A percentile compares a stretch with the other conserved stretches of the same genome.
Evolutionary conservation across 2,329 filamentous ascomycete genomes (phyloP).

Genomic region (Sphaerostilbella broomeana): DNA sequence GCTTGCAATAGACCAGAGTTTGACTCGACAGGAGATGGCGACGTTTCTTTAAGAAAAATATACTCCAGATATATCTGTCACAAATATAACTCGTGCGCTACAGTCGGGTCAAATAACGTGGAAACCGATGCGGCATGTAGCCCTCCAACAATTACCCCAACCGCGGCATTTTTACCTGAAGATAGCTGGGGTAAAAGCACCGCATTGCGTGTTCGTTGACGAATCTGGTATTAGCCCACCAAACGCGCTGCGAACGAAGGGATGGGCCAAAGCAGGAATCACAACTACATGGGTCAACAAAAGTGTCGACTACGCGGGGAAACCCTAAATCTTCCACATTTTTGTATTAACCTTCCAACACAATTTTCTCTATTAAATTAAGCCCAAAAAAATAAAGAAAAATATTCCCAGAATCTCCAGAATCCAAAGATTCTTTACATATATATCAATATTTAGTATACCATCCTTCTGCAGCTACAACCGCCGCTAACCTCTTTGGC

Average conservation of each 20-base stretch:
- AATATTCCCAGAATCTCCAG: background rate
- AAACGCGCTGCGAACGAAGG: conserved; percentile 1
- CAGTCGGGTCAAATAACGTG: no score
- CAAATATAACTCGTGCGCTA: no score
- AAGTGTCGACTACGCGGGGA: background rate
- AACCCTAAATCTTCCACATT: background rate
- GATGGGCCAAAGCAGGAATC: background rate
- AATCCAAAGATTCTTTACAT: background rate
- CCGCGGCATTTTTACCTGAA: background rate
- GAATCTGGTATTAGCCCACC: conserved; percentile 2
- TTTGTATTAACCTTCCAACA: background rate
- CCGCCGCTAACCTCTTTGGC: background rate
- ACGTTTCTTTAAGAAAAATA: no score
- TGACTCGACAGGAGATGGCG: no score
- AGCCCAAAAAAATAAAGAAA: background rate
- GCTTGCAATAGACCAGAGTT: no score
- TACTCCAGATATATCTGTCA: no score
- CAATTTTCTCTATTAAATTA: background rate
- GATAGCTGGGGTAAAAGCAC: conserved; percentile 3
- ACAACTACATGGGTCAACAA: background rate
- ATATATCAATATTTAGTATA: conserved; percentile 1
- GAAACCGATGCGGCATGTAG: no score
- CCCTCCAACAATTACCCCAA: no score
- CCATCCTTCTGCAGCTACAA: background rate
- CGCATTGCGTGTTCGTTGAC: background rate